Evolutionary conservation across 345 rosid species (phyloP).

Genomic region (Iberis pinnata): DNA sequence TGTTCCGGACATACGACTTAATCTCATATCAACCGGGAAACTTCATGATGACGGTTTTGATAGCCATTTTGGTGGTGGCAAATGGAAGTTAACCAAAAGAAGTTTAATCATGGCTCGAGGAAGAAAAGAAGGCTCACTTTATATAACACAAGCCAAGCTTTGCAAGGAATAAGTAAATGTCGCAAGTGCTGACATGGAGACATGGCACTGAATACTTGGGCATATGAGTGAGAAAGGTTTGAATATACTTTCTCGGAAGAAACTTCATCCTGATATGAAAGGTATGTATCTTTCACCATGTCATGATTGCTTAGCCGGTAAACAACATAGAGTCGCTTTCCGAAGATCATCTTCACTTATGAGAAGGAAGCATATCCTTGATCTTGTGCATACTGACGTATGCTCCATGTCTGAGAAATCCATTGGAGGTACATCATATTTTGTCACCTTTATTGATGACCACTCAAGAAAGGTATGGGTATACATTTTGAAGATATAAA

Average conservation of each 20-base stretch:
- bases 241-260: not conserved
- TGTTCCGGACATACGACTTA: not conserved
- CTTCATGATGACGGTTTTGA: not conserved
- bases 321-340: constrained; percentile 3
- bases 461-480: not conserved
- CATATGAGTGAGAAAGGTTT: not conserved
- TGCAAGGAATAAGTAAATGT: not conserved
- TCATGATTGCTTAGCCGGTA: not conserved
- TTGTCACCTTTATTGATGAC: not conserved
- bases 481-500: not conserved
- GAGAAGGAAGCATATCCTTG: not conserved
- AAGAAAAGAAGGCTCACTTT: not conserved
- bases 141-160: not conserved
- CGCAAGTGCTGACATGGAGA: not conserved
- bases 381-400: not conserved
- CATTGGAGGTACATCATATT: not conserved
- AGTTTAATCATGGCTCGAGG: not conserved
- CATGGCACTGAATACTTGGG: not conserved
- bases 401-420: not conserved
- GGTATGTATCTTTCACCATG: not conserved
- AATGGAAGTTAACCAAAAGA: not conserved
- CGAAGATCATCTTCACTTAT: not conserved
- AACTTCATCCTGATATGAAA: not conserved
- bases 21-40: constrained; percentile 1
- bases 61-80: not conserved